Conservation (phyloP, 2,329 filamentous ascomycete genomes). For the Xylaria polymorpha region DNA sequence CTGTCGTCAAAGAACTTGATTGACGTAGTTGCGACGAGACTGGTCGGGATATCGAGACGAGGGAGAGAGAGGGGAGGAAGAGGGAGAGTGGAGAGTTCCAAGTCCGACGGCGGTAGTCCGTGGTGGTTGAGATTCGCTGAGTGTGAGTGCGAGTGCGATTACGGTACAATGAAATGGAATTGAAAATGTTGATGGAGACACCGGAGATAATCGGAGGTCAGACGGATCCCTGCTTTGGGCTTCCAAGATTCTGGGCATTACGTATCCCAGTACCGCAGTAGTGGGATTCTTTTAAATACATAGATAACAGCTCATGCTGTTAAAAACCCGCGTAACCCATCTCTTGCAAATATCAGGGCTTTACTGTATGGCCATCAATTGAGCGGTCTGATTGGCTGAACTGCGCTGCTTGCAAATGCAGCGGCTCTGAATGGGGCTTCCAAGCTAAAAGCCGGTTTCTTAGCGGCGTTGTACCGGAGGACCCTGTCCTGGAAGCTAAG, state of each 20-base stretch:
- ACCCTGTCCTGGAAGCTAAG: constrained; percentile 24
- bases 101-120: constrained; percentile 30
- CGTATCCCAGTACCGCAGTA: neutral
- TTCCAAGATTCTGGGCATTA: neutral
- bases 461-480: neutral
- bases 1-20: no score
- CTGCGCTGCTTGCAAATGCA: constrained; percentile 26
- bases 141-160: constrained; percentile 2
- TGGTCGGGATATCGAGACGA: constrained; percentile 3
- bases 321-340: neutral
- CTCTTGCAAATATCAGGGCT: neutral
- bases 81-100: constrained; percentile 26
- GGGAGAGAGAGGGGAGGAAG: neutral
- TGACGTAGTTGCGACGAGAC: neutral
- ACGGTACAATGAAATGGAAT: no score
- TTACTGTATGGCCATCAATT: constrained; percentile 12
- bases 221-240: neutral
- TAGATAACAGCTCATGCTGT: neutral
- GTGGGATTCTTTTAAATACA: neutral
- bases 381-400: constrained; percentile 6
- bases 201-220: constrained; percentile 39
- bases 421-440: constrained; percentile 16
- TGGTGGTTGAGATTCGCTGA: neutral
- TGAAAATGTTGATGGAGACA: constrained; percentile 34
- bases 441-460: neutral